phyloP scores from a whole-genome alignment of 768 basidiomycete species.

The Phlegmacium glaucopus region DNA sequence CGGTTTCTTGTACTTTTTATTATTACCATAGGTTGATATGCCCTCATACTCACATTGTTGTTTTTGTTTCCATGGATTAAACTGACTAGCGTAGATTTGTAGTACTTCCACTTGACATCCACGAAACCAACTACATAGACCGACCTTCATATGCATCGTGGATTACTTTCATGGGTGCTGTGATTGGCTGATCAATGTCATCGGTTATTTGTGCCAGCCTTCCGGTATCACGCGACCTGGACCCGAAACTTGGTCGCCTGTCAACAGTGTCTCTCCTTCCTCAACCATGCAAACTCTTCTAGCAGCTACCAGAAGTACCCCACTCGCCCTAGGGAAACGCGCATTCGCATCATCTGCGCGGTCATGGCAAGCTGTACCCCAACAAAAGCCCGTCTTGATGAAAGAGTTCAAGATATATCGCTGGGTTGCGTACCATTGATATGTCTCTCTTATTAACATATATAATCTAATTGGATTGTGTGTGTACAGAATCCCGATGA shows the following conservation, averaged over 20 bases:
- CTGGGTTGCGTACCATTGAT: slow-evolving; percentile 62
- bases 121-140: no score
- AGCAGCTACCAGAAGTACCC: slow-evolving; percentile 13
- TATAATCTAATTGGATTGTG: background rate
- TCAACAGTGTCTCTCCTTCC: slow-evolving; percentile 9
- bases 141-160: no score
- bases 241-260: slow-evolving; percentile 16
- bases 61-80: no score
- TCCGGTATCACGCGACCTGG: slow-evolving; percentile 24
- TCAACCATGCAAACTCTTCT: slow-evolving; percentile 20
- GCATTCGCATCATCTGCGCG: slow-evolving; percentile 20
- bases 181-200: slow-evolving; percentile 11
- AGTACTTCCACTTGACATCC: no score
- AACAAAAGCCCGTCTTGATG: slow-evolving; percentile 64
- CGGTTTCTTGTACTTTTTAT: no score
- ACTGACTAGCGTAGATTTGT: background rate
- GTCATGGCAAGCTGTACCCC: slow-evolving; percentile 44
- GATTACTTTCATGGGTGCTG: slow-evolving; percentile 7
- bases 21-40: no score
- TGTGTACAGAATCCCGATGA: slow-evolving; percentile 83
- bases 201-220: slow-evolving; percentile 17
- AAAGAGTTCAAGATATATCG: slow-evolving; percentile 99
- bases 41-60: no score
- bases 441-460: background rate
- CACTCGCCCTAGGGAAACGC: slow-evolving; percentile 17